Base-by-base conservation (phyloP, 306 rosid genomes). In the Purshia tridentata region DNA sequence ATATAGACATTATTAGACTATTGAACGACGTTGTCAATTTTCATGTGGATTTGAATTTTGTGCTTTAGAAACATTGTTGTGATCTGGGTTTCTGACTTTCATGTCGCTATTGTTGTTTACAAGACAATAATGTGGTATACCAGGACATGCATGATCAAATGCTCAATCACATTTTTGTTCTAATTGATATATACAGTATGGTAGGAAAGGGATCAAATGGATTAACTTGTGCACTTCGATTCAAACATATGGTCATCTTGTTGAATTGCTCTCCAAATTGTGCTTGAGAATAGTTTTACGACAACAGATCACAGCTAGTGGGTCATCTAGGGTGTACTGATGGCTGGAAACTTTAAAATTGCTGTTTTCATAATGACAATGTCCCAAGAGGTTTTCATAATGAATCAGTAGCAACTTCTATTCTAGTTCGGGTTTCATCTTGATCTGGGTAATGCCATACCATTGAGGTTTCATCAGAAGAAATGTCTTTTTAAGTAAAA, bases 81-180 rank as follows among this genome's bases (percentile, higher is more conserved):
- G 78, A 72, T 76, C 56, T 53, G 65, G 69, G 69, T 76, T 42
- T n/a, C 5, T 74, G 63, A 64, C 55, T 37, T 72, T 80, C 68
- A 13, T 40, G 64, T 47, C 37, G 9, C 20, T 65, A 46, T 19
- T 62, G 48, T 53, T 37, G 61, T 77, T 51, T 78, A 50, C 53
- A 11, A 72, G 66, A 29, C 56, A 51, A 18, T 22, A 45, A 59
- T 73, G 65, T 14, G n/a, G 47, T 9, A 12, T n/a, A 37, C 12
- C 37, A 20, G 56, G 51, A 72, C 46, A 19, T 51, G 23, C 54
- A 37, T 64, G 79, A 65, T 45, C 56, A 37, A 71, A 67, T 67
- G 59, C 70, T 48, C 35, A 7, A 11, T 54, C 62, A 13, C 19
- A 35, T 5, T 64, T 40, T 40, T 55, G 67, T 74, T 14, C 6